Percentiles rank a stretch among this genome's conserved stretches.
Evolutionary conservation across 164 flowering plant species (phyloP).

Genomic region (Umbilicus rupestris): DNA sequence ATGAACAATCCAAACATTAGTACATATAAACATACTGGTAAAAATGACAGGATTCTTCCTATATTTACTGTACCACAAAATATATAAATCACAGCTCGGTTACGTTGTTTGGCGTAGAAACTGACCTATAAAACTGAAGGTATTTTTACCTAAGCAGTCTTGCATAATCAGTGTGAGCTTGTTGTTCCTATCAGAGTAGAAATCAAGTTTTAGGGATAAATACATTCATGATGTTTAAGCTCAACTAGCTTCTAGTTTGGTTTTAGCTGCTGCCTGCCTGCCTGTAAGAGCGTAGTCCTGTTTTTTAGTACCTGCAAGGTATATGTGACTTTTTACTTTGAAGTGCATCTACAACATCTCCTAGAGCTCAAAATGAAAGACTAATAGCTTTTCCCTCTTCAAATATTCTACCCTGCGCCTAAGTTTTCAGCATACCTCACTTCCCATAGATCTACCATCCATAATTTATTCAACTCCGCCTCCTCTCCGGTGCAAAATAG

Average conservation of each 20-base stretch:
- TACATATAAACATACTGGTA: no score
- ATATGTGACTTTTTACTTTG: constrained; percentile 39
- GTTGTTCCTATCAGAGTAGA: constrained; percentile 52
- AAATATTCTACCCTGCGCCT: constrained; percentile 46
- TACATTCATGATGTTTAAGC: background rate
- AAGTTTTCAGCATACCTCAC: constrained; percentile 60
- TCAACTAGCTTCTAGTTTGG: background rate
- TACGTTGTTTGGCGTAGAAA: background rate
- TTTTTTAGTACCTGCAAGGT: constrained; percentile 47
- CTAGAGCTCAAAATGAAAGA: constrained; percentile 62
- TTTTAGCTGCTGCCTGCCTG: background rate
- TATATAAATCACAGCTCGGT: background rate
- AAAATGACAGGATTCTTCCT: background rate
- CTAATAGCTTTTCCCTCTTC: constrained; percentile 74
- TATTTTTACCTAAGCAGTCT: constrained; percentile 53
- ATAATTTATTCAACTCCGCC: constrained; percentile 42
- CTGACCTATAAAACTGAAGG: constrained; percentile 1
- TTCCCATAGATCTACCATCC: constrained; percentile 76
- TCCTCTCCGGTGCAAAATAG: constrained; percentile 36
- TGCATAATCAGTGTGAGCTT: constrained; percentile 65
- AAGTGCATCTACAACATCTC: constrained; percentile 61
- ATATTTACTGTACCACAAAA: no score
- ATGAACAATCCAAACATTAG: no score
- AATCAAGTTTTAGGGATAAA: background rate
- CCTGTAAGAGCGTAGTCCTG: background rate